A percentile compares a stretch with the other conserved stretches of the same genome.
Evolutionary conservation across 345 rosid genomes (phyloP).

Genomic region (Acer campestre): DNA sequence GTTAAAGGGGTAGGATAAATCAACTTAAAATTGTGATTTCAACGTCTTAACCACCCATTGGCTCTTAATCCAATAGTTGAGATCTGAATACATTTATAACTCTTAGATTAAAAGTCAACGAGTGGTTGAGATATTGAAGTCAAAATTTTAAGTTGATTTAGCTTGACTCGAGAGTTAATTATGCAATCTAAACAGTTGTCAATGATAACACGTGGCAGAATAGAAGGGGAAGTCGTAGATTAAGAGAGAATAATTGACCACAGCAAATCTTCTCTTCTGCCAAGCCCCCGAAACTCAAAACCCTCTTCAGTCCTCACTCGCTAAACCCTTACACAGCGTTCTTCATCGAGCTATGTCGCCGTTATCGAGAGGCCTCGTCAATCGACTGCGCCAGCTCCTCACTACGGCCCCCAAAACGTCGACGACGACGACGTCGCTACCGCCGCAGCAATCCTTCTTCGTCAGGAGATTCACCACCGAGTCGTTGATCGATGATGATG

Average conservation of each 20-base stretch:
- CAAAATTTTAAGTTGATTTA: no score
- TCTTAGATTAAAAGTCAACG: no score
- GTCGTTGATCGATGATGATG: conserved; percentile 37
- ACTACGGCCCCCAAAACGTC: conserved; percentile 21
- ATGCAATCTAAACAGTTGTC: no score
- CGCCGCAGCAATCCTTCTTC: conserved; percentile 18
- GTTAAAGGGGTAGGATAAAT: no score
- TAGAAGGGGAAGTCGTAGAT: background rate
- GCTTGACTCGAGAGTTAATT: no score
- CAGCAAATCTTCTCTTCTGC: background rate
- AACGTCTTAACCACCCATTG: no score
- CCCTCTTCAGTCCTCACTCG: background rate
- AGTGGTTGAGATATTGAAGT: no score
- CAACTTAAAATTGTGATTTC: no score
- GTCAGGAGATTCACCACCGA: conserved; percentile 44
- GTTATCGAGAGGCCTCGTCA: conserved; percentile 69
- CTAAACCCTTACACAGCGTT: background rate
- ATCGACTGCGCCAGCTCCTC: conserved; percentile 52
- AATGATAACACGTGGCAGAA: conserved; percentile 2
- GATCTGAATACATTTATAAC: no score
- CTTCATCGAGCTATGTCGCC: conserved; percentile 46
- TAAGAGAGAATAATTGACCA: background rate
- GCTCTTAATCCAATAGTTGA: no score
- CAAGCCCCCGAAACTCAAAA: background rate
- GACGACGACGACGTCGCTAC: background rate